phyloP scores from a whole-genome alignment of 1,284 basidiomycete species.

The Trichosporon coremiiforme region DNA sequence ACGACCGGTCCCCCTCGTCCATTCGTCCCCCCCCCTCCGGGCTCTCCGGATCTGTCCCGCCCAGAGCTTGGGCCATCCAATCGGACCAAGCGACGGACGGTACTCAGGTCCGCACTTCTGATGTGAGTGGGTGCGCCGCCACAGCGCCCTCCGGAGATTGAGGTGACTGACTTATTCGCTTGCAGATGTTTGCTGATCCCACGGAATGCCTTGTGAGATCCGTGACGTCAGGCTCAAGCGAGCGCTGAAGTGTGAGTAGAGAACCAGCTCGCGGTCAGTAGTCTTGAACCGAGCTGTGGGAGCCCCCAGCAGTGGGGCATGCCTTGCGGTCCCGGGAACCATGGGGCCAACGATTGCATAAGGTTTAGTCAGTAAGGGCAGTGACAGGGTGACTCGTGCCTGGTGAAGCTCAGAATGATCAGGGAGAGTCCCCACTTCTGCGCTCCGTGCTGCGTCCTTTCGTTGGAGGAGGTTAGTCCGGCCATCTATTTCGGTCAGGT shows the following conservation, averaged over 20 bases:
- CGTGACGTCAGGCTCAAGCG: background rate
- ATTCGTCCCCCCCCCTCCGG: background rate
- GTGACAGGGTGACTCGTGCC: background rate
- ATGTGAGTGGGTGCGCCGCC: background rate
- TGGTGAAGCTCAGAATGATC: conserved; percentile 3
- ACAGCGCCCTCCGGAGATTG: background rate
- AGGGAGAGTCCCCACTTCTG: background rate
- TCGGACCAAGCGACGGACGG: background rate
- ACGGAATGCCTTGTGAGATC: background rate
- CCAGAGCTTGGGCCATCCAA: background rate
- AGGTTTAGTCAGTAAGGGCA: background rate
- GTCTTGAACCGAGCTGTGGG: background rate
- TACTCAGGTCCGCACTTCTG: background rate
- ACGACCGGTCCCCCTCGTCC: background rate
- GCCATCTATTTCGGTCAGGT: conserved; percentile 2
- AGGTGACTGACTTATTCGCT: background rate
- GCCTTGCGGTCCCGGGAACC: background rate
- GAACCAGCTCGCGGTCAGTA: no score
- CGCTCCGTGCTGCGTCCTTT: background rate
- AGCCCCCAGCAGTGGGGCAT: conserved; percentile 12
- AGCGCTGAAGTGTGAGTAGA: background rate
- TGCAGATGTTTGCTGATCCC: background rate
- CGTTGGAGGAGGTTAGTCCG: background rate
- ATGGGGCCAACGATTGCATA: background rate
- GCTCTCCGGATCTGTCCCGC: conserved; percentile 4